phyloP scores from a whole-genome alignment of 2,329 filamentous ascomycete species.

The Tricladium varicosporioides region DNA sequence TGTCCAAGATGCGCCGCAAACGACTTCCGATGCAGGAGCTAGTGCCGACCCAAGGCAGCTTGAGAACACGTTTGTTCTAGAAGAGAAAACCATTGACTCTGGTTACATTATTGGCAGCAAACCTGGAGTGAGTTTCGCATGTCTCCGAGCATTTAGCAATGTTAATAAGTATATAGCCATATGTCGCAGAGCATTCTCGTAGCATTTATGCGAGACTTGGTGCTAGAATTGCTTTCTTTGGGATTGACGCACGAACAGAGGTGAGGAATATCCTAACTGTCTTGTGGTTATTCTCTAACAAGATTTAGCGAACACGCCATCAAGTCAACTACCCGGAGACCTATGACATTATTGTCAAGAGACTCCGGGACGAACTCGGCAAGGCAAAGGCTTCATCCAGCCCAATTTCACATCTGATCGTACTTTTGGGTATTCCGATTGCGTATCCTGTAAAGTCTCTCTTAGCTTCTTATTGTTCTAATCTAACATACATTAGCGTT shows the following conservation, averaged over 20 bases:
- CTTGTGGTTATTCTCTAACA: conserved; percentile 30
- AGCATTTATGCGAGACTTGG: conserved; percentile 86
- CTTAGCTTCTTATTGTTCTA: conserved; percentile 32
- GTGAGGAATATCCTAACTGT: conserved; percentile 33
- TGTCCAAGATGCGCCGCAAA: conserved; percentile 49
- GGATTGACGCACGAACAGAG: conserved; percentile 90
- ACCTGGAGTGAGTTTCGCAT: conserved; percentile 44
- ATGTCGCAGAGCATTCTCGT: conserved; percentile 83
- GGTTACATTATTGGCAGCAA: conserved; percentile 64
- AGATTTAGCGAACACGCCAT: conserved; percentile 68
- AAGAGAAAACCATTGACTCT: conserved; percentile 57
- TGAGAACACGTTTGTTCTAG: conserved; percentile 69
- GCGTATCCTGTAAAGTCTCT: conserved; percentile 70
- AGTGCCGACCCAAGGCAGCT: conserved; percentile 68
- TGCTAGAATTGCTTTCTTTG: conserved; percentile 78
- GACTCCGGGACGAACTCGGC: conserved; percentile 70
- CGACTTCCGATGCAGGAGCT: conserved; percentile 55
- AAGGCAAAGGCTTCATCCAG: conserved; percentile 64
- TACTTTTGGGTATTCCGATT: conserved; percentile 84
- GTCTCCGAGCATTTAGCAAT: neutral
- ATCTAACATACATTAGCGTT: conserved; percentile 50
- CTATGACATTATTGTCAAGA: conserved; percentile 78
- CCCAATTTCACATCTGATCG: conserved; percentile 83
- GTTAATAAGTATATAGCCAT: conserved; percentile 52
- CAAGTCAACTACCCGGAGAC: conserved; percentile 94